These are phyloP conservation scores for Podospora pseudocomata DNA, from an alignment of 495 filamentous ascomycete species.

Conservation along the genomic window DNA sequence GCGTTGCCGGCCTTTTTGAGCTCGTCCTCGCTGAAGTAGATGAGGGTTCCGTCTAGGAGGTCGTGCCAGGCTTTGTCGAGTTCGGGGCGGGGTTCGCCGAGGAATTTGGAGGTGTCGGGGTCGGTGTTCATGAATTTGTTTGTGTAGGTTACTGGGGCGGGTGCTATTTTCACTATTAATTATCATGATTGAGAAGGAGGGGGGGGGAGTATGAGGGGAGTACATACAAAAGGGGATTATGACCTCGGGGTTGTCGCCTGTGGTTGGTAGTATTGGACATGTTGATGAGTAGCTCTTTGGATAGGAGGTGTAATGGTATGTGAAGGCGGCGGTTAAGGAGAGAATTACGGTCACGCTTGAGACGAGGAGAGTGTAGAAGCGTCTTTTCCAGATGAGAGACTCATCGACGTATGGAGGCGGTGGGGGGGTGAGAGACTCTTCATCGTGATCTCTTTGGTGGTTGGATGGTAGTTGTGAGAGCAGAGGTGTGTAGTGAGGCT, in stretches of 20 bases:
- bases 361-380: constrained; percentile 11
- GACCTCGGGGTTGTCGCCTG: not conserved
- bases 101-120: constrained; percentile 19
- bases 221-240: constrained; percentile 12
- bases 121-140: constrained; percentile 15
- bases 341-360: not conserved
- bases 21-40: constrained; percentile 17
- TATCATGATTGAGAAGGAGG: not conserved
- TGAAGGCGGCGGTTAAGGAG: not conserved
- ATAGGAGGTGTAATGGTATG: not conserved
- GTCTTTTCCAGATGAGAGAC: not conserved
- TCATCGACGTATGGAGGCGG: not conserved
- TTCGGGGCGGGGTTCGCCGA: constrained; percentile 22
- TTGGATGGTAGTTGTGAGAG: not conserved
- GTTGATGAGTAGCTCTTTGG: not conserved
- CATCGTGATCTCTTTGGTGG: not conserved
- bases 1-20: constrained; percentile 16
- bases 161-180: constrained; percentile 9
- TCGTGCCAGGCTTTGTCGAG: constrained; percentile 26
- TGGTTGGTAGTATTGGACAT: constrained; percentile 6
- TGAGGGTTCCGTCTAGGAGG: constrained; percentile 17
- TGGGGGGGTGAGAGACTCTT: not conserved
- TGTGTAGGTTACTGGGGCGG: constrained; percentile 19
- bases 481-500: constrained; percentile 2
- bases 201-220: not conserved